Evolutionary conservation across 352 stramenopile genomes (phyloP), one percentile per base, ranked within the genome.

Genomic region (Peronospora destructor): DNA sequence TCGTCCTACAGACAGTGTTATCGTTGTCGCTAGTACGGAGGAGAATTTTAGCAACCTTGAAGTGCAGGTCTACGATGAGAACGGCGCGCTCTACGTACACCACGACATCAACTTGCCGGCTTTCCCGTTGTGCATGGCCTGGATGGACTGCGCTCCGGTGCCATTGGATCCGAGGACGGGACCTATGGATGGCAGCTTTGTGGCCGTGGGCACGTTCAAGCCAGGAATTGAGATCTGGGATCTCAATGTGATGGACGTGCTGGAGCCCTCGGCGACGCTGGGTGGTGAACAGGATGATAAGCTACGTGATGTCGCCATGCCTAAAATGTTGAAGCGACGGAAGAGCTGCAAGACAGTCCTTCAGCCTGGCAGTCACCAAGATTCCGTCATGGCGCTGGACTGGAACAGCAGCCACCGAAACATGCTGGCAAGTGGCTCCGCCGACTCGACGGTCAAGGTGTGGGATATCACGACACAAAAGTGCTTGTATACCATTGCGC

Each of bases 151-250:
- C 37, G 72, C 78, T 30, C 80, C 86, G 0, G 46, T 84, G 54
- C 68, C 80, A 12, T 55, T 85, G 9, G 46, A 89, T 52, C 65
- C 76, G 6, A 60, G 53, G 6, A 78, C 64, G 11, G 84, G 84
- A 5, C 76, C 81, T 9, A 68, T 92, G 19, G 78, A 90, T 21
- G 96, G 95, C 29, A 98, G 96, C 73, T 99, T 96, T 63, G 94
- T 98, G 9, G 97, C 97, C 0, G 94, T 99, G n/a, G 97, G 97
- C 28, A 99, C 96, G 11, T 99, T 99, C 69, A 91, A 97, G 56
- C 84, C 96, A 0, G 96, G 87, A n/a, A 99, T 99, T 75, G 97
- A 99, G 71, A 98, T 99, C 65, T 99, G 97, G 97, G 98, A 99
- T 67, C 73, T 99, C 2, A 97, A 99, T 64, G 91, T 99, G 13